A percentile compares a stretch with the other conserved stretches of the same genome.
Evolutionary conservation across 306 rosid species (phyloP).

Genomic region (Begonia masoniana): DNA sequence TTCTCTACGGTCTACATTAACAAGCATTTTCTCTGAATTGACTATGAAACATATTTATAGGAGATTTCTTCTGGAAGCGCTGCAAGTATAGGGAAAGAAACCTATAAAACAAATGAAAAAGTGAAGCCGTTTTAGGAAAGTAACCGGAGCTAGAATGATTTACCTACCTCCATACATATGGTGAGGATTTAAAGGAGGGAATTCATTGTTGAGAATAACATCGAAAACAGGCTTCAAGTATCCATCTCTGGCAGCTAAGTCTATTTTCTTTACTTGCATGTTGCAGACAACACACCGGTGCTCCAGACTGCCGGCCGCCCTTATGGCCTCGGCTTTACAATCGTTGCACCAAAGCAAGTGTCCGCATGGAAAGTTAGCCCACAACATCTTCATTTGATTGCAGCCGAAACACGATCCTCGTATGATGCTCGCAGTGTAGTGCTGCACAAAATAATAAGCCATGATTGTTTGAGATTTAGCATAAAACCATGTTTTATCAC

Average conservation of each 20-base stretch:
- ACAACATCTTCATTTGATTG: constrained; percentile 12
- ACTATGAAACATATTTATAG: no score
- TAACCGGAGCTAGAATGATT: neutral
- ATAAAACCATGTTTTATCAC: neutral
- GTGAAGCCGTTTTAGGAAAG: neutral
- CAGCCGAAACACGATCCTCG: constrained; percentile 23
- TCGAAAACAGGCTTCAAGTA: neutral
- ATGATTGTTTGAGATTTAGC: neutral
- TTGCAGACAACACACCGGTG: constrained; percentile 31
- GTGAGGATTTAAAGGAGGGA: constrained; percentile 11
- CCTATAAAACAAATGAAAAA: neutral
- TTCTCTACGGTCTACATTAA: no score
- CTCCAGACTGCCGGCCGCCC: constrained; percentile 10
- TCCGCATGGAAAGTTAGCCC: constrained; percentile 32
- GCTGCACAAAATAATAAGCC: constrained; percentile 10
- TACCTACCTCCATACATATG: constrained; percentile 8
- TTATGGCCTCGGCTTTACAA: constrained; percentile 17
- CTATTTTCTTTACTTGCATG: constrained; percentile 14
- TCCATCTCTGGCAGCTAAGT: constrained; percentile 2
- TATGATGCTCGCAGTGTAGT: constrained; percentile 11
- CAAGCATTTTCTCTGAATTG: no score
- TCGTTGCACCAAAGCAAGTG: constrained; percentile 30
- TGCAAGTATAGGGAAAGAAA: no score
- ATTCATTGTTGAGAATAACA: constrained; percentile 1
- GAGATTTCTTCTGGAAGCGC: no score